These are phyloP conservation scores for Ganoderma sp. DNA, from an alignment of 1,284 basidiomycete genomes.

Conservation along the genomic window DNA sequence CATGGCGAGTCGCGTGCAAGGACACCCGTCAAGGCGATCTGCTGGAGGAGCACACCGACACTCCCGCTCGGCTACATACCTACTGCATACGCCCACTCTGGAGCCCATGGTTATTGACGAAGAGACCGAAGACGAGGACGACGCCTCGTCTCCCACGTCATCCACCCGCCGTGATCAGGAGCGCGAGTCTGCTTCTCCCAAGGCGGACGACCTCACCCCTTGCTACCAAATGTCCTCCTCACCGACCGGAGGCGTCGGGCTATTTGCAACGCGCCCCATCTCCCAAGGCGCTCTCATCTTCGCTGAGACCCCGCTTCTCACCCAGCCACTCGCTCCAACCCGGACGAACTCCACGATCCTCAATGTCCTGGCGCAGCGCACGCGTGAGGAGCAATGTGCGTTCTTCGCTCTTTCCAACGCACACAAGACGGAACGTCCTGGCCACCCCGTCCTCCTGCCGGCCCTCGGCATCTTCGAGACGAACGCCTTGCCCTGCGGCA, in stretches of 20 bases:
- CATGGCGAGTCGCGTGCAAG: constrained; percentile 21
- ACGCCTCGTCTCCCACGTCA: constrained; percentile 3
- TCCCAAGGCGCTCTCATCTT: constrained; percentile 34
- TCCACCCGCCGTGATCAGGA: constrained; percentile 17
- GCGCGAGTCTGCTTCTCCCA: constrained; percentile 19
- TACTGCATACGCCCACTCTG: constrained; percentile 26
- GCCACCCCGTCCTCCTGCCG: constrained; percentile 26
- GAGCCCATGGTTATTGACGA: constrained; percentile 28
- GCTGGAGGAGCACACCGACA: constrained; percentile 12
- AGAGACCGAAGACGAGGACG: constrained; percentile 27
- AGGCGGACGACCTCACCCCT: constrained; percentile 22
- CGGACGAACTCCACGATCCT: constrained; percentile 34
- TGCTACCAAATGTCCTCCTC: constrained; percentile 25
- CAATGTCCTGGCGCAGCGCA: constrained; percentile 28
- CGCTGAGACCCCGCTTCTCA: constrained; percentile 36
- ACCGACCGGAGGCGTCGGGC: constrained; percentile 35
- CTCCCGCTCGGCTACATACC: constrained; percentile 26
- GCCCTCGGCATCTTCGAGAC: constrained; percentile 37
- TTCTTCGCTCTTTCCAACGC: constrained; percentile 35
- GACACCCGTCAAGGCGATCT: constrained; percentile 10
- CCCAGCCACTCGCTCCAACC: constrained; percentile 21
- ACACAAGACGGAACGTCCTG: constrained; percentile 22
- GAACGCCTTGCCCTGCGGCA: constrained; percentile 34
- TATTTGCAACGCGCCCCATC: constrained; percentile 34
- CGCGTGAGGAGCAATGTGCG: constrained; percentile 35